Base-by-base conservation (phyloP, 768 basidiomycete genomes). In the Mrakia frigida region DNA sequence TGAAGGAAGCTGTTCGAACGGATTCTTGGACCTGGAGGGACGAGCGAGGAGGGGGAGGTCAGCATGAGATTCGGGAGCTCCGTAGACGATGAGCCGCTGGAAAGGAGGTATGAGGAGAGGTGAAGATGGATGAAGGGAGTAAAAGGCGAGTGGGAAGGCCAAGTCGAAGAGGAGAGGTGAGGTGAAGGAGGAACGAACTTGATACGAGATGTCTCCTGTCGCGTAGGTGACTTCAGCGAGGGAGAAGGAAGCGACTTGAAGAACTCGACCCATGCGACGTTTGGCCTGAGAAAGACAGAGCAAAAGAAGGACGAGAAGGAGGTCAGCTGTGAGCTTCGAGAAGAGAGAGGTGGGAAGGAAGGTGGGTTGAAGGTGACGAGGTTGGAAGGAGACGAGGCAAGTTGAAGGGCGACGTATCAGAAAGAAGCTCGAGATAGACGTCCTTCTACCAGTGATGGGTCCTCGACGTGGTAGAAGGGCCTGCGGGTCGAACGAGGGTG, bases 221-320 rank as follows among this genome's bases (percentile, higher is more conserved):
- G 95, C 90, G 85, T 98, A 99, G 28, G 95, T 96, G 79, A 99
- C 97, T 84, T 98, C 96, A 0, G 97, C 97, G 86, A 98, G 91
- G 60, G 95, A 97, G 87, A 99, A 97, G 59, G 97, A 98, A 35
- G 97, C 97, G 70, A 98, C 87, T 83, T 99, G 97, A 90, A 99
- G 97, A 35, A 98, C 95, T 77, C 92, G 88, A 41, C 97, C 97
- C 97, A 98, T 99, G 86, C 98, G 95, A 77, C 94, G 89, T 84
- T 99, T 99, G 14, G 97, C 96, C 95, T 98, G 76, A 67, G 13
- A 2, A n/a, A 53, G 37, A 11, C 46, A n/a, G n/a, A n/a, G n/a
- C n/a, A n/a, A n/a, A n/a, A n/a, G n/a, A n/a, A n/a, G n/a, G n/a
- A n/a, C n/a, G n/a, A 59, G 67, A 16, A 61, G 28, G 69, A 28